Base-by-base conservation (phyloP, 2,329 filamentous ascomycete species). In the Pseudogymnoascus pannorum region DNA sequence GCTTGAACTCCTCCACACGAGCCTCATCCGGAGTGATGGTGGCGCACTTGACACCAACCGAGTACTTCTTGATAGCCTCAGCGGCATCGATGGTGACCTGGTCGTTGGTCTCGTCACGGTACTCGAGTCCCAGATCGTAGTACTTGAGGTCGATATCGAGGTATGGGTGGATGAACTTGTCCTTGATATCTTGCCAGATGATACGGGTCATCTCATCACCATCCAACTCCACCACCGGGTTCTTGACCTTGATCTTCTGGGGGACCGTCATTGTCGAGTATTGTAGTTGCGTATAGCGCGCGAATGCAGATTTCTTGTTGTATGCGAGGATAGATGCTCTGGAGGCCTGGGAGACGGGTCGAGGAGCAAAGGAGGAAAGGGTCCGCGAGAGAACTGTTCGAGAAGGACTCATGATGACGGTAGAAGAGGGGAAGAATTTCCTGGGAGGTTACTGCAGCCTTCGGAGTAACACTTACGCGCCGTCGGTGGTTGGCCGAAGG, bases 151-250 rank as follows among this genome's bases (percentile, higher is more conserved):
- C 93, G 75, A 99, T 86, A 76, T 97, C 92, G 69, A 99, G 88
- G 80, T 94, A 97, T 61, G 92, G 92, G 79, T 88, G 83, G 78
- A 97, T 97, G 81, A 97, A 93, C 84, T 95, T 96, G 80, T 97
- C 90, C 85, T 97, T 97, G 85, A 99, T 99, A 77, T 90, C 87
- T 81, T 97, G 82, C 94, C 94, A 99, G 81, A 99, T 99, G 76
- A 99, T 92, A 72, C 94, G 85, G 71, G 94, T 99, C 94, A 97
- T 97, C 87, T 92, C 86, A 71, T 88, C 86, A 72, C 93, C 93
- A 75, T 97, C 93, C 72, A 97, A 85, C 81, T 97, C 94, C 76
- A 99, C 94, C 75, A 99, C 87, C 68, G 94, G 94, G 79, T 96
- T 97, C 87, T 96, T 92, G 81, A 99, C 94, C 85, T 96, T 94